Evolutionary conservation across 495 filamentous ascomycete species (phyloP), one percentile per base, ranked within the genome.

Genomic region (Hyaloscypha bicolor): DNA sequence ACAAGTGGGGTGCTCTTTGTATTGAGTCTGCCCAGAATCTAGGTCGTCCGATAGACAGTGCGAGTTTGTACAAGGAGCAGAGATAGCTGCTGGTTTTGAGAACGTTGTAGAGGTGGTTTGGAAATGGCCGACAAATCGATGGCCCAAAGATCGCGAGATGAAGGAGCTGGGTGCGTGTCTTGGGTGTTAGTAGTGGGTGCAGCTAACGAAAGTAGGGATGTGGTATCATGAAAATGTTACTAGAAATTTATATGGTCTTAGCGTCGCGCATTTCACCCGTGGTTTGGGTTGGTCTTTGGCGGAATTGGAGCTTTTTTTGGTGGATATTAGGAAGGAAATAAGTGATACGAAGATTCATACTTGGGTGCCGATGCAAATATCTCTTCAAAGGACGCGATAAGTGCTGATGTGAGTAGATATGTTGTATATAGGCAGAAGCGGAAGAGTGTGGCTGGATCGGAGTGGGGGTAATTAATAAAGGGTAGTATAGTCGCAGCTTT

Each of bases 121-220:
- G 68, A 66, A 76, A 70, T 69, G 77, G 21, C 78, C 78, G 9
- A 64, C 76, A 42, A 77, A 78, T 8, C 78, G 78, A n/a, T 84
- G 82, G 82, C 68, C 79, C 8, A 72, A 69, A 29, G 77, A 85
- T 56, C 68, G 60, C 33, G 71, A 73, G 48, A 58, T 82, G 56
- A 82, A 80, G 64, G 75, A 82, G 64, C 73, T 83, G 22, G 81
- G 80, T 1, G 62, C 58, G 55, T 82, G 12, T 48, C n/a, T 12
- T 48, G 12, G 11, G 42, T n/a, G 11, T 48, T 48, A n/a, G 42
- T n/a, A 11, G 42, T 48, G n/a, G 42, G 12, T 11, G n/a, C 42
- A 75, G 74, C 22, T 81, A 52, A 82, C 79, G 64, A 75, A 82
- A 63, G 72, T 83, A 29, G 81, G 81, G 1, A 62, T 60, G 55